phyloP scores from a whole-genome alignment of 2,329 filamentous ascomycete genomes.

The Calonectria hawksworthii region DNA sequence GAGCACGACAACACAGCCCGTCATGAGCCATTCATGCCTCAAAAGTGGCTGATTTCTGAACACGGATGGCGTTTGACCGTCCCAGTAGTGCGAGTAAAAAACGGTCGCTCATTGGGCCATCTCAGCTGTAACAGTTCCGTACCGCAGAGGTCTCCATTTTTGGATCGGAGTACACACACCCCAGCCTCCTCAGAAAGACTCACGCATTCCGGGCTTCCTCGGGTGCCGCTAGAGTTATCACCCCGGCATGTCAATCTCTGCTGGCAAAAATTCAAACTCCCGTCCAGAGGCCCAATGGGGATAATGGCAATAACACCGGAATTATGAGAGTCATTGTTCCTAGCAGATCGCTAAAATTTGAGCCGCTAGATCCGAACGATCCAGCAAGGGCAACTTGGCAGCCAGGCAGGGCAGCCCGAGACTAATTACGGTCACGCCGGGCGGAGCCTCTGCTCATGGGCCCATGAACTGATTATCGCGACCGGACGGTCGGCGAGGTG shows the following conservation, averaged over 20 bases:
- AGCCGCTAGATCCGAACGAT: slow-evolving; percentile 44
- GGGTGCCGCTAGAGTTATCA: not conserved
- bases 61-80: slow-evolving; percentile 25
- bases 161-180: slow-evolving; percentile 5
- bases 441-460: slow-evolving; percentile 29
- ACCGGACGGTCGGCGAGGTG: slow-evolving; percentile 14
- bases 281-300: not conserved
- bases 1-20: slow-evolving; percentile 12
- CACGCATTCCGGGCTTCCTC: not conserved
- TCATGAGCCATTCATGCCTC: slow-evolving; percentile 10
- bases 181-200: slow-evolving; percentile 21
- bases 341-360: slow-evolving; percentile 33
- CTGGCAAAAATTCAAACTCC: not conserved
- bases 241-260: not conserved
- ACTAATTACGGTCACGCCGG: slow-evolving; percentile 42
- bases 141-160: slow-evolving; percentile 26
- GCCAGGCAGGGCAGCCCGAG: slow-evolving; percentile 38
- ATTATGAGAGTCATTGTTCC: slow-evolving; percentile 11
- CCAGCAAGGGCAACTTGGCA: slow-evolving; percentile 42
- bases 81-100: slow-evolving; percentile 1
- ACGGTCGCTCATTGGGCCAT: slow-evolving; percentile 10
- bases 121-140: not conserved
- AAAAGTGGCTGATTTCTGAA: slow-evolving; percentile 16
- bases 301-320: slow-evolving; percentile 11
- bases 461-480: slow-evolving; percentile 33